Conservation (phyloP, 2,329 filamentous ascomycete genomes). For the Fusarium oligoseptatum region DNA sequence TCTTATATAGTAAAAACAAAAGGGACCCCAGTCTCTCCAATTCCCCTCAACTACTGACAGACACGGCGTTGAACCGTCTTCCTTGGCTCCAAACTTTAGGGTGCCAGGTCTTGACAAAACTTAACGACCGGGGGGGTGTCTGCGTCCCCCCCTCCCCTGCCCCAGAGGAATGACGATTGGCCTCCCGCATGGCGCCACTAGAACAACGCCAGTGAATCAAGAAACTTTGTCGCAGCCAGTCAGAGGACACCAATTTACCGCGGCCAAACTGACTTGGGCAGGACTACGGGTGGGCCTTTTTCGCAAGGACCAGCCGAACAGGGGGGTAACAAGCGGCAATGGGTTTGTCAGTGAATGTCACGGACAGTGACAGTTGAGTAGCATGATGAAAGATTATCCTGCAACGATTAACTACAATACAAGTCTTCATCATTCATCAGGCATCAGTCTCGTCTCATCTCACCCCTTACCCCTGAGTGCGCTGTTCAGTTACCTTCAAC, state of each 20-base stretch:
- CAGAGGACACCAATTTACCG: neutral
- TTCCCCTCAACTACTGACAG: neutral
- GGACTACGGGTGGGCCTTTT: neutral
- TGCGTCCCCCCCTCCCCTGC: neutral
- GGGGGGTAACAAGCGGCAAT: neutral
- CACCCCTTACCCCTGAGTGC: neutral
- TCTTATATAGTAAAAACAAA: neutral
- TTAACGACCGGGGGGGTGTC: neutral
- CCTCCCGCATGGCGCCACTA: conserved; percentile 5
- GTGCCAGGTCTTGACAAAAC: neutral
- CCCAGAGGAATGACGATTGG: conserved; percentile 3
- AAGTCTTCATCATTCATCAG: neutral
- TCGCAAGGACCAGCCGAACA: neutral
- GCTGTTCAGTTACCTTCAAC: neutral
- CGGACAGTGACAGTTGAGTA: neutral
- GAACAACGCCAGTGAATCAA: neutral
- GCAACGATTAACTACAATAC: neutral
- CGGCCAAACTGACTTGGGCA: conserved; percentile 5
- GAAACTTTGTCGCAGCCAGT: neutral
- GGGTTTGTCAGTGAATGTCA: neutral
- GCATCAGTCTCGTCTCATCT: neutral
- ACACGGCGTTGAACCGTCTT: conserved; percentile 1
- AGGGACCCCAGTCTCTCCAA: conserved; percentile 1
- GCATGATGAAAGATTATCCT: neutral
- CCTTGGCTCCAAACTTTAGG: neutral